Base-by-base conservation (phyloP, 805 yeast genomes). In the Sugiyamaella chiloensis region DNA sequence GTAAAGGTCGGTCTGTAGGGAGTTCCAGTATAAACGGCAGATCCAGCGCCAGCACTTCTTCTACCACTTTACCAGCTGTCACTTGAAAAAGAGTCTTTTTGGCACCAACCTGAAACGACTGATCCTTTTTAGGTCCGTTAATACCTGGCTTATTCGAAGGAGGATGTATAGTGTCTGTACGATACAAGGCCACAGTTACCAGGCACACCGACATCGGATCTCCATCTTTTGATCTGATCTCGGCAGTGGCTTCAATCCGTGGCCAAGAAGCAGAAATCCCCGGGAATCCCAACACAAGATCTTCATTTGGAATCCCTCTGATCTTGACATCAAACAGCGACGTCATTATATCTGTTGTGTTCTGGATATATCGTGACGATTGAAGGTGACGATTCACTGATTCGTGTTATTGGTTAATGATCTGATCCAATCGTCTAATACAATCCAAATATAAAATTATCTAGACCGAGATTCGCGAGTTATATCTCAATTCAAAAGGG, bases 191-290 rank as follows among this genome's bases (percentile, higher is more conserved):
- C 5, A 69, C 51, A 3, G 56, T 48, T 5, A 70, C 66, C n/a
- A 56, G 50, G 9, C 58, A 31, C 2, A 67, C 51, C 5, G 50
- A 48, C 32, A 64, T 44, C 2, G 64, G 55, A 6, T 32, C 37
- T 7, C 58, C 39, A 31, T 59, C 60, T 27, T 51, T 52, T n/a
- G 65, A 51, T 6, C 73, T 57, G 29, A 70, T 55, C 44, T 68
- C 70, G 3, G 70, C 66, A 1, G 65, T 62, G 1, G 72, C 74
- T 17, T 63, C 62, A 2, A 70, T 50, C 4, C 74, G 60, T 2
- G 74, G 74, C 63, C 68, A 63, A 4, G 71, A 62, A 0, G 74
- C 74, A 2, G 65, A 60, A n/a, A 70, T 64, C 0, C 74, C 74
- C 2, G 74, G 74, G 43, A 58, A 70, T 9, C 74, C 74, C 34